phyloP scores from a whole-genome alignment of 208 protist species.

The Wallacemonas sp. region DNA sequence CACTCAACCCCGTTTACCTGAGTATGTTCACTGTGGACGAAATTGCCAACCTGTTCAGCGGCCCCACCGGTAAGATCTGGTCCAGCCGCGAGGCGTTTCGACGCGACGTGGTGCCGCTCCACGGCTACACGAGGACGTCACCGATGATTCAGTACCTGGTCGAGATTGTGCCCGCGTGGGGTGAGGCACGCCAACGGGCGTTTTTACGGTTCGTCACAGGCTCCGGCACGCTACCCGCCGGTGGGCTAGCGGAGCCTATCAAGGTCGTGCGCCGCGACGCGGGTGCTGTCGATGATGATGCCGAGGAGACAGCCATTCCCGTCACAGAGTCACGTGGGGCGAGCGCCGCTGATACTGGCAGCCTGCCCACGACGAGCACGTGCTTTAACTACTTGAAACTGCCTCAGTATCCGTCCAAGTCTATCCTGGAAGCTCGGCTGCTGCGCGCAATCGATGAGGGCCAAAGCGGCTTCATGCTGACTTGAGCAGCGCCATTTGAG shows the following conservation, averaged over 20 bases:
- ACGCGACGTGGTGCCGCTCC: constrained; percentile 35
- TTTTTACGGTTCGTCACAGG: constrained; percentile 87
- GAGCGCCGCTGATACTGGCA: background rate
- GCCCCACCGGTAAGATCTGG: constrained; percentile 58
- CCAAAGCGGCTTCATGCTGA: constrained; percentile 66
- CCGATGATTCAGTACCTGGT: constrained; percentile 51
- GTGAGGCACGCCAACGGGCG: constrained; percentile 45
- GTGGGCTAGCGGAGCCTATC: constrained; percentile 59
- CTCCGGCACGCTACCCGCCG: constrained; percentile 49
- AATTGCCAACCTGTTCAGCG: constrained; percentile 51
- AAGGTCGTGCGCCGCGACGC: constrained; percentile 76
- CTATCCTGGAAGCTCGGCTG: constrained; percentile 66
- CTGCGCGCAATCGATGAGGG: constrained; percentile 68
- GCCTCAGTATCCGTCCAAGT: constrained; percentile 87
- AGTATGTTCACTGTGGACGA: constrained; percentile 57
- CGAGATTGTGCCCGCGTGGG: constrained; percentile 60
- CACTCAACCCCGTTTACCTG: constrained; percentile 49
- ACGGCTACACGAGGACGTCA: constrained; percentile 63
- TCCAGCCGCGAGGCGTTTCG: constrained; percentile 41
- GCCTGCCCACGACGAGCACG: constrained; percentile 95
- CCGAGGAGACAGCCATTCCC: background rate
- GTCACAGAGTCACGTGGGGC: constrained; percentile 1
- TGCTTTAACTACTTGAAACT: constrained; percentile 96
- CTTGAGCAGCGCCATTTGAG: too few species aligned
- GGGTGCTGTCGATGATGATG: background rate